These are phyloP conservation scores for Acanthochlamys bracteata DNA, from an alignment of 106 monocot genomes.

Conservation along the genomic window DNA sequence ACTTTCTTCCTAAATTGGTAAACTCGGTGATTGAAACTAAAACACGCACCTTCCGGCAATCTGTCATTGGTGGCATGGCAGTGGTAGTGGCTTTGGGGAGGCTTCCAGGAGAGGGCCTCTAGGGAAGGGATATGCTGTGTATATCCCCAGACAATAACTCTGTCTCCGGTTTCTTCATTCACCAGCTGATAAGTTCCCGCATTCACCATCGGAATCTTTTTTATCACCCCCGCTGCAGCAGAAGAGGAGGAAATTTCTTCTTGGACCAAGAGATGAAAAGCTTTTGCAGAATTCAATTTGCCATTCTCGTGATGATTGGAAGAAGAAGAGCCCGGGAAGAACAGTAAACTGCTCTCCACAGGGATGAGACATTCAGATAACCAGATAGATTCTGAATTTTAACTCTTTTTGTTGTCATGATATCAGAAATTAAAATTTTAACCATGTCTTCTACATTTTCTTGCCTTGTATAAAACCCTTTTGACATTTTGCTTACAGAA, in stretches of 20 bases:
- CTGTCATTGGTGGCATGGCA: no score
- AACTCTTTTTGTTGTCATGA: no score
- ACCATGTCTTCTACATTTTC: no score
- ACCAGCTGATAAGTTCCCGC: conserved; percentile 71
- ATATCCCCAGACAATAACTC: conserved; percentile 81
- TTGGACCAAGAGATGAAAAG: neutral
- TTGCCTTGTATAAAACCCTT: no score
- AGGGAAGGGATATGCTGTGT: conserved; percentile 32
- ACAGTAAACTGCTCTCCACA: neutral
- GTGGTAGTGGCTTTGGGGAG: neutral
- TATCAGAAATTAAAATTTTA: no score
- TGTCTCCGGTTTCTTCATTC: conserved; percentile 58
- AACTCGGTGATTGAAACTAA: no score
- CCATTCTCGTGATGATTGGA: neutral
- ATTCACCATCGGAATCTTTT: conserved; percentile 47
- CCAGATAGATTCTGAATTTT: no score
- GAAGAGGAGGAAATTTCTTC: neutral
- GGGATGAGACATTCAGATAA: no score
- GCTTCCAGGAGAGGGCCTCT: conserved; percentile 46
- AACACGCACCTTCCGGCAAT: no score
- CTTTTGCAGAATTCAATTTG: no score
- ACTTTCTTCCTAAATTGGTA: no score
- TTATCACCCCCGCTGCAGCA: conserved; percentile 13
- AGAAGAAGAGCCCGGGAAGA: neutral
- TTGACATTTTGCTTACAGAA: no score